Evolutionary conservation across 257 asterid genomes (phyloP).

Genomic region (Solanum gandarillasii): DNA sequence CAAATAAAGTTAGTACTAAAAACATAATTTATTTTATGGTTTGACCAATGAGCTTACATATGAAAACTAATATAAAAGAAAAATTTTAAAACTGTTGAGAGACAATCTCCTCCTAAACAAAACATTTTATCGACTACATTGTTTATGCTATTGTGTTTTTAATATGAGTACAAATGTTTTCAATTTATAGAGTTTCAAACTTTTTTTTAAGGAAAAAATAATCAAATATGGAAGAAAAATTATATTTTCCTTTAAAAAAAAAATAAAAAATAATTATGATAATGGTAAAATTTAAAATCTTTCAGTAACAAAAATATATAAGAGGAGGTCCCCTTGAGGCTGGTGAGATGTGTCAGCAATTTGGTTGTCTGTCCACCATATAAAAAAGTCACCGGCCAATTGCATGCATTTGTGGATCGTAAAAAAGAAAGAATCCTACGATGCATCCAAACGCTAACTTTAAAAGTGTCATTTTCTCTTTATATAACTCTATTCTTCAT

Average conservation of each 20-base stretch:
- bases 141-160: background rate
- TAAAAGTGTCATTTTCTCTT: background rate
- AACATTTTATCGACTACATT: too few species aligned
- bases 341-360: slow-evolving; percentile 22
- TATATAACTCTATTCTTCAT: background rate
- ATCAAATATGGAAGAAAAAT: background rate
- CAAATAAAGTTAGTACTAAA: background rate
- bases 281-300: too few species aligned
- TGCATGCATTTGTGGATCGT: background rate
- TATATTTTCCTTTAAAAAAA: too few species aligned
- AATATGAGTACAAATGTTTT: background rate
- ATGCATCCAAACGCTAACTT: slow-evolving; percentile 5
- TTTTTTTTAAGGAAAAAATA: too few species aligned
- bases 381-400: slow-evolving; percentile 16
- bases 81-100: background rate
- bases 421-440: background rate
- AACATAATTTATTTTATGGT: background rate
- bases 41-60: background rate
- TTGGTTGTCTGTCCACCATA: background rate
- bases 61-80: too few species aligned
- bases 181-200: background rate
- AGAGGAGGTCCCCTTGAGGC: background rate
- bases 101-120: background rate
- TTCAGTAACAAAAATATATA: too few species aligned
- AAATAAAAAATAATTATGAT: too few species aligned